Evolutionary conservation across 176 grass and related monocot species (phyloP), one percentile per base, ranked within the genome.

Genomic region (Triticum timopheevii): DNA sequence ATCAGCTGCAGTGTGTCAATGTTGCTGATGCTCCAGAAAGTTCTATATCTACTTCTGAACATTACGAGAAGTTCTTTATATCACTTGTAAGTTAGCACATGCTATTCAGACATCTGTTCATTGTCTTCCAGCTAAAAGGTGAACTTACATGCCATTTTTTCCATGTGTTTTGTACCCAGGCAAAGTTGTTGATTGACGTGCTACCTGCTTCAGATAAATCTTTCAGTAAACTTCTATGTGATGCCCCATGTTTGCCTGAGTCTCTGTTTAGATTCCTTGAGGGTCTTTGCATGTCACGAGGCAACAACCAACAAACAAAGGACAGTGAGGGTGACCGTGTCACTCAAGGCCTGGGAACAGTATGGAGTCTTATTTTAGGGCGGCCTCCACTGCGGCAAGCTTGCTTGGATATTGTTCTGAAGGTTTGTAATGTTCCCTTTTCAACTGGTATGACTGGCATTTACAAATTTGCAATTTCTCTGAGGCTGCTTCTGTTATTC

Each of bases 371-470:
- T 85, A 99, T 99, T 81, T 91, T 99, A 82, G 89, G 87, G 5
- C 90, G 97, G 42, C 97, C 97, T 82, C 78, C 93, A 74, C 80
- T 87, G 77, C 91, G 97, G 17, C 45, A 85, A 86, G 69, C 86
- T 87, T 97, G 90, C 83, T 94, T 99, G 86, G 92, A 99, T 89
- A 99, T 99, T 65, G 91, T 82, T 76, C 81, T 99, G 33, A 99
- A 99, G 97, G 97, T 99, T 87, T 76, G 76, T 72, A 27, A 70
- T 84, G 36, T 84, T 77, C 63, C 73, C 35, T 77, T 86, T 40
- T 89, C 19, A 73, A 61, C 86, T 80, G 16, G 22, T 56, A 83
- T 44, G 65, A 45, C 12, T 47, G n/a, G n/a, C 67, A 42, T 83
- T 73, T 47, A 12, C 24, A 62, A 78, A 50, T 28, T 86, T 56